Evolutionary conservation across 2,329 filamentous ascomycete genomes (phyloP), one percentile per base, ranked within the genome.

Genomic region (Stagonosporopsis vannaccii): DNA sequence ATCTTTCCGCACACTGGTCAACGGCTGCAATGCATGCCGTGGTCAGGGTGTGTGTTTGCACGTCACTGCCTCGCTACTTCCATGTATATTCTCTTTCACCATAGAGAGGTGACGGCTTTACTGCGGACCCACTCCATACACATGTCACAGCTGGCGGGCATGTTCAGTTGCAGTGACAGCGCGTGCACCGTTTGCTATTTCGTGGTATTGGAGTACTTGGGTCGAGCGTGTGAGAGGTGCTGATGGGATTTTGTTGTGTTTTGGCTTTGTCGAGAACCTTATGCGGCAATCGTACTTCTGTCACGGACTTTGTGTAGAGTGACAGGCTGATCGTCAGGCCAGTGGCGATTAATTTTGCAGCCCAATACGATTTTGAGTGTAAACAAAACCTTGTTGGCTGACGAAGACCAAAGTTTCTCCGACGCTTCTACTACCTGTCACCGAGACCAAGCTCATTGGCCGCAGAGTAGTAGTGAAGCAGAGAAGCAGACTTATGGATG

Each of bases 141-240:
- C 37, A 51, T 35, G 32, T 57, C 54, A 52, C 45, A 23, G 39
- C 39, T 44, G 32, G 43, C 43, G 20, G 40, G 22, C 28, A 30
- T n/a, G 15, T 17, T 32, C 20, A 45, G 30, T 15, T 33, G 25
- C 4, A 40, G 23, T 51, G 48, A 48, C 54, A 51, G 48, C 20
- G 11, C 19, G 11, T n/a, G 33, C 7, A 26, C 19, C 6, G 11
- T 17, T 36, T 37, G 41, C 23, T 42, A 41, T 51, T 51, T 44
- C 25, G n/a, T 32, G 13, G 39, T 39, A 20, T 19, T 3, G 19
- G 13, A 23, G 6, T 30, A 15, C 20, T n/a, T 32, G 25, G 12
- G 12, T 39, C 13, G n/a, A 37, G 33, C 6, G 8, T 3, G 33
- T 7, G 6, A 23, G 13, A 6, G 4, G 4, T 17, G 13, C 8